Evolutionary conservation across 1,284 basidiomycete genomes (phyloP), one percentile per base, ranked within the genome.

Genomic region (Trametes hirsuta): DNA sequence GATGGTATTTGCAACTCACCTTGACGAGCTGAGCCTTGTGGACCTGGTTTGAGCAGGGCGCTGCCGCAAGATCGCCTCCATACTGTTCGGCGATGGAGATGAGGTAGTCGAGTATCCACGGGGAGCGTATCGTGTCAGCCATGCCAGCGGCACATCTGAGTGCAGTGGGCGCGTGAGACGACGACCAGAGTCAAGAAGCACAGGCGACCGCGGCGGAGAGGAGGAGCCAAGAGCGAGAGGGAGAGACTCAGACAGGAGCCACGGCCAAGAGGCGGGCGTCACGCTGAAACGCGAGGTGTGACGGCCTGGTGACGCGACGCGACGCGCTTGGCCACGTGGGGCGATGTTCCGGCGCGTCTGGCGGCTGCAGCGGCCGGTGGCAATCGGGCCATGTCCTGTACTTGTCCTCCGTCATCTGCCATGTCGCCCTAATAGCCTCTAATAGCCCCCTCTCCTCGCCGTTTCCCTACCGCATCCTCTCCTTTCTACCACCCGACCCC

Each of bases 21-120:
- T 86, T 79, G 49, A 79, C 75, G 14, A 88, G 71, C 59, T 88
- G 86, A 1, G 81, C 82, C 63, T 77, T 85, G 62, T 75, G 80
- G 49, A 71, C 74, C 62, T 75, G 77, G 1, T 54, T 51, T 45
- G 68, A 69, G 2, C 55, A 49, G 1, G 79, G 77, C 2, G 75
- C 69, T 2, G 72, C 70, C 35, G 69, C 64, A 5, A 82, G 55
- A 44, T 82, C 72, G 8, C 75, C 78, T 5, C 85, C 86, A 62
- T 80, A 69, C 2, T 72, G 71, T 66, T 85, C 79, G 0, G 80
- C 83, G n/a, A 81, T 65, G 10, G 68, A 66, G 18, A 80, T 61
- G 45, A 88, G 68, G 65, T 87, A 85, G 22, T 77, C 67, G 47
- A 71, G 68, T 6, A 88, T 80, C 86, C 86, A 88, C 37, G 84